Evolutionary conservation across 140 eudicot genomes (phyloP).

Genomic region (Cichorium intybus): DNA sequence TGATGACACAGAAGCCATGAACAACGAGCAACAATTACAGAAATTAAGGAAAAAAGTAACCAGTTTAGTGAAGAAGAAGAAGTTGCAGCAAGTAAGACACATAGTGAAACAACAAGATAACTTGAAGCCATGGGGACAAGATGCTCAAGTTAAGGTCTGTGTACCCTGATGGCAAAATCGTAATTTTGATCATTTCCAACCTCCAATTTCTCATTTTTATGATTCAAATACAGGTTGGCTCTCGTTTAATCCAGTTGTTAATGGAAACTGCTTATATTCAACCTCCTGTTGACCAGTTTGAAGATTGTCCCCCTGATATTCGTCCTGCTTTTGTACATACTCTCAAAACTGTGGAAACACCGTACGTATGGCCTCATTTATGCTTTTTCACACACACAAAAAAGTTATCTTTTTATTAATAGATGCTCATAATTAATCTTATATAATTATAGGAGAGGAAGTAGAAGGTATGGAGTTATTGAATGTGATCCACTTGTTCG

Average conservation of each 20-base stretch:
- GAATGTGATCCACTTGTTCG: conserved; percentile 93
- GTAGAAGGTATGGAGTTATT: conserved; percentile 86
- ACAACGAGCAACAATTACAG: conserved; percentile 42
- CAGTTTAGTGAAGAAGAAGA: conserved; percentile 66
- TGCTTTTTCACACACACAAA: background rate
- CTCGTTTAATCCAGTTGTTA: conserved; percentile 81
- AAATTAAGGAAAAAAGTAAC: conserved; percentile 66
- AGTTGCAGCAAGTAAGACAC: conserved; percentile 51
- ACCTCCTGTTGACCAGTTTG: conserved; percentile 76
- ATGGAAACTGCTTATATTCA: conserved; percentile 89
- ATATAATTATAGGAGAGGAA: conserved; percentile 48
- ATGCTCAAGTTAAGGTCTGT: conserved; percentile 81
- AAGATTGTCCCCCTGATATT: conserved; percentile 86
- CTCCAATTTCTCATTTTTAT: conserved; percentile 13
- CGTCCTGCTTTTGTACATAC: conserved; percentile 90
- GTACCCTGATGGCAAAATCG: conserved; percentile 6
- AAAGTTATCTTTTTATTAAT: background rate
- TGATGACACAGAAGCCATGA: conserved; percentile 44
- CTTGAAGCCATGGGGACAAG: conserved; percentile 87
- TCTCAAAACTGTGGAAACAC: conserved; percentile 64
- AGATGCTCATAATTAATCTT: conserved; percentile 6
- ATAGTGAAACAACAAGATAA: conserved; percentile 71
- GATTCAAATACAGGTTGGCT: conserved; percentile 59
- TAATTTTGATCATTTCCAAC: background rate
- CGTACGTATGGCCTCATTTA: conserved; percentile 49